A percentile compares a stretch with the other conserved stretches of the same genome.
phyloP scores from a whole-genome alignment of 2,329 filamentous ascomycete species.

The Coniochaeta sp. region DNA sequence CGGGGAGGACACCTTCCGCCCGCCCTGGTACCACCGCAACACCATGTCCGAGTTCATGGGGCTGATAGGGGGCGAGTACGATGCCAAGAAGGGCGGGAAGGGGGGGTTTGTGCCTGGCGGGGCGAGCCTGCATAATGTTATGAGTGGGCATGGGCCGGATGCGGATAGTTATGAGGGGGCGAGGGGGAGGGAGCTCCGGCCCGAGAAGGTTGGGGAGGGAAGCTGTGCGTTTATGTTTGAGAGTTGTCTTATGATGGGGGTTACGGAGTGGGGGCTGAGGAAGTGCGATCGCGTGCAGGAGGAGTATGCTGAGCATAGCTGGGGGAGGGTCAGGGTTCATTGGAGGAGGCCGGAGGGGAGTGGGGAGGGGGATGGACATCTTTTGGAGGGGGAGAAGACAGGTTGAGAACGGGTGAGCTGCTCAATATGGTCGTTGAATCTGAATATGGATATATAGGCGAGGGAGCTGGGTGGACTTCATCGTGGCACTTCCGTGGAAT shows the following conservation, averaged over 20 bases:
- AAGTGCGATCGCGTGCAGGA: slow-evolving; percentile 54
- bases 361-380: slow-evolving; percentile 8
- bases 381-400: slow-evolving; percentile 4
- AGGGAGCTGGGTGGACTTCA: not conserved
- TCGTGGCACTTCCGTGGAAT: not conserved
- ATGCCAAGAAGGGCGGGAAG: slow-evolving; percentile 48
- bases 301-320: slow-evolving; percentile 74
- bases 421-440: not conserved
- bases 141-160: slow-evolving; percentile 61
- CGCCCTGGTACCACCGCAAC: slow-evolving; percentile 67
- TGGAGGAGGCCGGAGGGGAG: slow-evolving; percentile 43
- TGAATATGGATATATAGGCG: too few species aligned
- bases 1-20: slow-evolving; percentile 61
- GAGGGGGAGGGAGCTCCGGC: slow-evolving; percentile 43
- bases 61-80: slow-evolving; percentile 49
- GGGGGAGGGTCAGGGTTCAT: slow-evolving; percentile 60
- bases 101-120: slow-evolving; percentile 52
- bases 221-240: slow-evolving; percentile 65
- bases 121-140: slow-evolving; percentile 61
- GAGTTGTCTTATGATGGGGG: slow-evolving; percentile 61
- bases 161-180: slow-evolving; percentile 49
- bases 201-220: slow-evolving; percentile 47
- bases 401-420: not conserved
- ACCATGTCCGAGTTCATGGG: slow-evolving; percentile 61
- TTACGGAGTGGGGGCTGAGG: slow-evolving; percentile 60